Conservation (phyloP, 2,329 filamentous ascomycete species). For the Teratosphaeria gauchensis region DNA sequence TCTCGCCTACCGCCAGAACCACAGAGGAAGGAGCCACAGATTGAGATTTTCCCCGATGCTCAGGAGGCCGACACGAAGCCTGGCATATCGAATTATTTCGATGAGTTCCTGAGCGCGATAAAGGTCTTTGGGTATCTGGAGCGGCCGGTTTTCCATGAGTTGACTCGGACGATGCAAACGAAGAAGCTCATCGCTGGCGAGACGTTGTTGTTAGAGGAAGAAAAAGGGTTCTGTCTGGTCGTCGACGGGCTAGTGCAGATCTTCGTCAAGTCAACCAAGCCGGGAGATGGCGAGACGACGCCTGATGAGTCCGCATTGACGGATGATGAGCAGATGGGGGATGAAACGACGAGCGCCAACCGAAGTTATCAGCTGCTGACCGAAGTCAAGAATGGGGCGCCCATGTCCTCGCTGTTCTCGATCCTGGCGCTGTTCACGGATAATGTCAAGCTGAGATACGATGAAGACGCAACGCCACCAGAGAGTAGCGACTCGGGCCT, state of each 20-base stretch:
- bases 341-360: conserved; percentile 58
- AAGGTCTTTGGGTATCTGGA: conserved; percentile 98
- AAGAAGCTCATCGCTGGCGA: conserved; percentile 92
- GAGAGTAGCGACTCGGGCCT: conserved; percentile 11
- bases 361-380: conserved; percentile 92
- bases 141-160: conserved; percentile 90
- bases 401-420: conserved; percentile 97
- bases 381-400: conserved; percentile 93
- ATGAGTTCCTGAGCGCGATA: conserved; percentile 96
- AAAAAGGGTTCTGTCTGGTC: conserved; percentile 95
- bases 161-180: conserved; percentile 97
- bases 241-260: conserved; percentile 96
- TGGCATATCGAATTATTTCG: conserved; percentile 88
- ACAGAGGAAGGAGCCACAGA: conserved; percentile 87
- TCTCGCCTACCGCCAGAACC: conserved; percentile 86
- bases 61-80: conserved; percentile 85
- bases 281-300: conserved; percentile 29
- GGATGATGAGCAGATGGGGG: conserved; percentile 40
- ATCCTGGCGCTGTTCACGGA: conserved; percentile 96
- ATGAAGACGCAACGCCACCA: conserved; percentile 44
- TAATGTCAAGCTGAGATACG: conserved; percentile 69
- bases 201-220: conserved; percentile 88
- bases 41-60: conserved; percentile 89
- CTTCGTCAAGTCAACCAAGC: conserved; percentile 80
- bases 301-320: conserved; percentile 33